phyloP scores from a whole-genome alignment of 352 stramenopile species.

The Phytophthora kernoviae region DNA sequence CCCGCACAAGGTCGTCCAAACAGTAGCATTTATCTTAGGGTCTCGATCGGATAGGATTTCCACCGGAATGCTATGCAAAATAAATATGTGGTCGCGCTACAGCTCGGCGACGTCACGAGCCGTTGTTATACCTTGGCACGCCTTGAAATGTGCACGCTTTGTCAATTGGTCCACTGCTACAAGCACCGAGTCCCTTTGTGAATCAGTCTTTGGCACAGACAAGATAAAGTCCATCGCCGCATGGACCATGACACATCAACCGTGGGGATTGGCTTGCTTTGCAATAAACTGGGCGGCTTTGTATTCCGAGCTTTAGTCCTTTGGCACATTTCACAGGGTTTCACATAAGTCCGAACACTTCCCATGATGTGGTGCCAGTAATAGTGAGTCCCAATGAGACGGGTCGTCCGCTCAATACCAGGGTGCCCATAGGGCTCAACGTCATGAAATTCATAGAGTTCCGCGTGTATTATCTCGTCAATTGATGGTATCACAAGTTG shows the following conservation, averaged over 20 bases:
- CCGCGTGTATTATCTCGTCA: background rate
- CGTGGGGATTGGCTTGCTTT: constrained; percentile 2
- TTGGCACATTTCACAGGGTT: constrained; percentile 8
- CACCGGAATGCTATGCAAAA: constrained; percentile 1
- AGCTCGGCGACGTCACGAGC: background rate
- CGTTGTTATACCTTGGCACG: constrained; percentile 3
- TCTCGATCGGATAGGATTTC: constrained; percentile 16
- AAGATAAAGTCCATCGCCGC: constrained; percentile 12
- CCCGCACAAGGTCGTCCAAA: constrained; percentile 4
- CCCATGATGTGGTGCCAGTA: constrained; percentile 1
- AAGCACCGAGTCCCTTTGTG: constrained; percentile 3
- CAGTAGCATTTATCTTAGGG: constrained; percentile 3
- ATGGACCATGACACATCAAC: constrained; percentile 5
- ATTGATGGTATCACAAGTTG: constrained; percentile 1
- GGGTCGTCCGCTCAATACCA: constrained; percentile 5
- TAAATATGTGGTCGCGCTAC: constrained; percentile 2
- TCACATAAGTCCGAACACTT: background rate
- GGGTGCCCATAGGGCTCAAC: constrained; percentile 3
- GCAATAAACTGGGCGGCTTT: background rate
- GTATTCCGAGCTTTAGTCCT: constrained; percentile 3
- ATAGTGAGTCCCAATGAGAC: constrained; percentile 3
- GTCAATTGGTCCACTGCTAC: constrained; percentile 11
- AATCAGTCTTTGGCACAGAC: background rate
- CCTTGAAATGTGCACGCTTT: constrained; percentile 12
- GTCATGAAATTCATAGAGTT: constrained; percentile 7